Evolutionary conservation across 1,284 basidiomycete genomes (phyloP), one percentile per base, ranked within the genome.

Genomic region (Sporisorium iseilematis-ciliati): DNA sequence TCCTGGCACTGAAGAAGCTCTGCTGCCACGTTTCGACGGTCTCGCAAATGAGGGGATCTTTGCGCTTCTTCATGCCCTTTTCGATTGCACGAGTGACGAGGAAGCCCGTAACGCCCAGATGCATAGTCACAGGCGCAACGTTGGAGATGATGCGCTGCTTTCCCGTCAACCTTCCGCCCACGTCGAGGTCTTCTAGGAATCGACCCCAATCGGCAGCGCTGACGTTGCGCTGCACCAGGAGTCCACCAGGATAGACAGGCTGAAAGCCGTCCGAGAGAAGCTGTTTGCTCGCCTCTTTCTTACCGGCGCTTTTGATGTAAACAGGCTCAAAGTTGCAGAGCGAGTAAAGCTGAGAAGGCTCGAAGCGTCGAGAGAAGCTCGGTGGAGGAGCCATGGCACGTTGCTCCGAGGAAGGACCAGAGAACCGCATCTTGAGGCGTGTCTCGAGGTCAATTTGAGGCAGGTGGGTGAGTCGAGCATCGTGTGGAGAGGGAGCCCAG

Each of bases 401-500:
- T 21, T 51, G 61, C 25, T 61, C 59, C 6, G 45, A 16, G 5
- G 60, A 56, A 7, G 61, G 68, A 18, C 71, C 55, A 25, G 68
- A 63, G 31, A 72, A 74, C n/a, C 68, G 58, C 51, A 65, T 53
- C 55, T 74, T 72, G 40, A 71, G 49, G 8, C 67, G 57, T 8
- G 49, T 46, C 16, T 61, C 40, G 33, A 67, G 43, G 7, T 55
- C 57, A 8, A 60, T 21, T 11, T 33, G 14, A 3, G 57, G 53
- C 16, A 61, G 29, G 35, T 31, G 41, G 21, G 52, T 50, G 20
- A 67, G 57, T 4, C 48, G 29, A 18, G 46, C 51, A n/a, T 67
- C 65, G n/a, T 67, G 23, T 3, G 43, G 38, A 7, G 57, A 38
- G 12, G 65, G 52, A 1, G 52, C 53, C 64, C 64, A 66, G 23